Evolutionary conservation across 148 eudicot genomes (phyloP).

Genomic region (Vaccinium macrocarpon): DNA sequence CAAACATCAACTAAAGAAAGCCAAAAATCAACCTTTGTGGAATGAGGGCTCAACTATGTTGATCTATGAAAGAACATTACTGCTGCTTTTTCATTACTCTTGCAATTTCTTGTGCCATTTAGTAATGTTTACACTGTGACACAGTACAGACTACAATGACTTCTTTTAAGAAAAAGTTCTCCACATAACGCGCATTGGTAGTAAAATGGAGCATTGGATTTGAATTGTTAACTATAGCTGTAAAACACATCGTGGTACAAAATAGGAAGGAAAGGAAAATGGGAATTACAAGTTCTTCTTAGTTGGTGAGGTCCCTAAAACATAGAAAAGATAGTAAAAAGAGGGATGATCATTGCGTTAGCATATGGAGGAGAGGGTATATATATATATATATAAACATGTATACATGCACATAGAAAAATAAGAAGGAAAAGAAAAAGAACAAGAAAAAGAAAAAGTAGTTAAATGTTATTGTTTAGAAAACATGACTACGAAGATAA

Average conservation of each 20-base stretch:
- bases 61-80: no score
- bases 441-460: neutral
- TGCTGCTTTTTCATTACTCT: no score
- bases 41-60: no score
- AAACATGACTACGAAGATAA: conserved; percentile 66
- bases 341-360: neutral
- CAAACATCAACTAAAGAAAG: no score
- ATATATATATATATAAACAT: conserved; percentile 7
- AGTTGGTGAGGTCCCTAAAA: conserved; percentile 1
- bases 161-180: no score
- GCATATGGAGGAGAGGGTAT: conserved; percentile 1
- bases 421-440: neutral
- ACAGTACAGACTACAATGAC: no score
- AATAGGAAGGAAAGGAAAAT: neutral
- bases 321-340: conserved; percentile 15
- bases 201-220: neutral
- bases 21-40: no score
- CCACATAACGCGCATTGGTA: neutral
- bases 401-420: neutral
- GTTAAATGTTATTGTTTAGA: conserved; percentile 24
- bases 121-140: no score
- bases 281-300: conserved; percentile 30
- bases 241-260: neutral
- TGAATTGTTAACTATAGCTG: neutral
- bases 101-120: no score